Base-by-base conservation (phyloP, 179 eudicot genomes). In the Pouteria campechiana region DNA sequence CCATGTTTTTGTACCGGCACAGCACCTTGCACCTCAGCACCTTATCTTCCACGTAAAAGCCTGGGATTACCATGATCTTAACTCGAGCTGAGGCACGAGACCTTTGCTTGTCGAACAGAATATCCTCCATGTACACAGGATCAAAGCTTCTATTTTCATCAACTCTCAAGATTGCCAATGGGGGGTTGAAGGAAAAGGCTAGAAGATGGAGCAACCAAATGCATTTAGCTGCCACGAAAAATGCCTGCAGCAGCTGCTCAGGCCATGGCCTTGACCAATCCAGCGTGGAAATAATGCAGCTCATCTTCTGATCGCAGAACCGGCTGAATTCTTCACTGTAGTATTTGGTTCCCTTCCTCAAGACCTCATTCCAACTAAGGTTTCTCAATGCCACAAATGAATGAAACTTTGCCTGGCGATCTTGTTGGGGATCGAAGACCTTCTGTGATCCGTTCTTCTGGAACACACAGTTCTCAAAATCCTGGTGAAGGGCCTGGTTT, bases 291-390 rank as follows among this genome's bases (percentile, higher is more conserved):
- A 83, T 64, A 3, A 92, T 70, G 55, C 71, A 70, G 48, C 81
- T 79, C 99, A 87, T 92, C 54, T 83, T 92, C 59, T 78, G 85
- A 50, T 92, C 99, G 48, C 99, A 92, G 18, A 87, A 92, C 54
- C 58, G 69, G 40, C 96, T 83, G 44, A 92, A 73, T 32, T 87
- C 99, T 14, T 92, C 89, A 27, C 99, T 82, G 58, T 92, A 83
- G 40, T 75, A 77, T 36, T 82, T 92, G 2, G 99, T 83, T 21
- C 96, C 99, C 66, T 82, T 87, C 29, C 72, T 69, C 42, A 82
- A 41, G 10, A 92, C 99, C 37, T 92, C 94, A 27, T 79, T 80
- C 99, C 99, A 92, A 51, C 94, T 83, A 30, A 92, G 32, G 48
- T 87, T 87, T 51, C 96, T 77, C 18, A 92, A 49, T 0, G 75